A percentile compares a stretch with the other conserved stretches of the same genome.
phyloP scores from a whole-genome alignment of 2,329 filamentous ascomycete genomes.

The Trichoderma simmonsii region DNA sequence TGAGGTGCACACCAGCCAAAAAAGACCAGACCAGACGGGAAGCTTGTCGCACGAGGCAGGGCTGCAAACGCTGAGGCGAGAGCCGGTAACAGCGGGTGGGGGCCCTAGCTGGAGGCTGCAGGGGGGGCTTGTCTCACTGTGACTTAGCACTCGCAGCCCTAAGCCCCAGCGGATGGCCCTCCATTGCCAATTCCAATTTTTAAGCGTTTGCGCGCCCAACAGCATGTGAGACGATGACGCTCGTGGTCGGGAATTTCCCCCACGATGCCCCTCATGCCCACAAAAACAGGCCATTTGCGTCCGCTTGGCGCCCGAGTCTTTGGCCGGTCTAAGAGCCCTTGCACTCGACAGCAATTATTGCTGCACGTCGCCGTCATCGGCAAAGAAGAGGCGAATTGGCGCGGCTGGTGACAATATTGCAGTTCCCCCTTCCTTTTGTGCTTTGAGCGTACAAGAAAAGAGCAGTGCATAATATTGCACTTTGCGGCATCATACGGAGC shows the following conservation, averaged over 20 bases:
- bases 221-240: slow-evolving; percentile 19
- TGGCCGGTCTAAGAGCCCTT: not conserved
- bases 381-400: slow-evolving; percentile 1
- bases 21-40: not conserved
- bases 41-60: slow-evolving; percentile 10
- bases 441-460: not conserved
- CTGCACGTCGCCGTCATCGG: slow-evolving; percentile 15
- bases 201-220: slow-evolving; percentile 11
- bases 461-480: not conserved
- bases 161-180: not conserved
- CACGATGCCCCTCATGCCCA: slow-evolving; percentile 20
- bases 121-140: slow-evolving; percentile 16
- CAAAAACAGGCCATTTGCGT: slow-evolving; percentile 15
- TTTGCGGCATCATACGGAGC: not conserved
- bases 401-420: not conserved
- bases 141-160: slow-evolving; percentile 8
- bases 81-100: slow-evolving; percentile 18
- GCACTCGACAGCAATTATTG: not conserved
- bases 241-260: slow-evolving; percentile 16
- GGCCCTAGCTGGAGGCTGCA: slow-evolving; percentile 10
- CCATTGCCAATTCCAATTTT: slow-evolving; percentile 12
- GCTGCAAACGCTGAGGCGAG: slow-evolving; percentile 5
- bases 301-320: slow-evolving; percentile 11
- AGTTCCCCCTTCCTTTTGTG: not conserved
- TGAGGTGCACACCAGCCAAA: not conserved